These are phyloP conservation scores for Aspergillus sp. DNA, from an alignment of 2,329 filamentous ascomycete genomes.

Conservation along the genomic window DNA sequence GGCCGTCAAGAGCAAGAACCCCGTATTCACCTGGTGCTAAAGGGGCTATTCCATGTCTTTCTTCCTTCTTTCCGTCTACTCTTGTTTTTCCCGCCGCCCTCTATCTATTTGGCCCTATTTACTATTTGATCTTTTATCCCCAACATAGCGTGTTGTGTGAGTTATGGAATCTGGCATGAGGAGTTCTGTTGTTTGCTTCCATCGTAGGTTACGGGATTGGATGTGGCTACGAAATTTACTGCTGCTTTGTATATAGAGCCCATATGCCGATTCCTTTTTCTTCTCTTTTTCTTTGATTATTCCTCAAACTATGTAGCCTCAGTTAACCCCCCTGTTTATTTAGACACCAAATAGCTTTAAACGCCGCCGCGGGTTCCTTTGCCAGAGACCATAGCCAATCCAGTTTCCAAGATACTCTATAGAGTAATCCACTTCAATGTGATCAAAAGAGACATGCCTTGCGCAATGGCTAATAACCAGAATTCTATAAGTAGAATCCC, in stretches of 20 bases:
- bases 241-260: constrained; percentile 30
- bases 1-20: constrained; percentile 89
- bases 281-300: constrained; percentile 5
- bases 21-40: constrained; percentile 96
- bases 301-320: too few species aligned
- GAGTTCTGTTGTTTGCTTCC: constrained; percentile 9
- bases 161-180: constrained; percentile 18
- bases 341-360: too few species aligned
- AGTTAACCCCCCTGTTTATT: too few species aligned
- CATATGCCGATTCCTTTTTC: constrained; percentile 9
- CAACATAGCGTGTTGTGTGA: constrained; percentile 8
- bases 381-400: too few species aligned
- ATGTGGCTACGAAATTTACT: constrained; percentile 11
- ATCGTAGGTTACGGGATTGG: constrained; percentile 10
- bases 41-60: not conserved
- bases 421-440: too few species aligned
- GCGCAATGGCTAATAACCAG: too few species aligned
- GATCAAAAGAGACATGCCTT: too few species aligned
- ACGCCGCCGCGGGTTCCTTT: too few species aligned
- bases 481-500: too few species aligned
- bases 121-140: constrained; percentile 8
- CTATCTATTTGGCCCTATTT: constrained; percentile 5
- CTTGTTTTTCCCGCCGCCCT: constrained; percentile 2
- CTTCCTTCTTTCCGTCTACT: constrained; percentile 4
- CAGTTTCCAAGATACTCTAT: too few species aligned